Evolutionary conservation across 176 grass and related monocot species (phyloP).

Genomic region (Alloteropsis semialata): DNA sequence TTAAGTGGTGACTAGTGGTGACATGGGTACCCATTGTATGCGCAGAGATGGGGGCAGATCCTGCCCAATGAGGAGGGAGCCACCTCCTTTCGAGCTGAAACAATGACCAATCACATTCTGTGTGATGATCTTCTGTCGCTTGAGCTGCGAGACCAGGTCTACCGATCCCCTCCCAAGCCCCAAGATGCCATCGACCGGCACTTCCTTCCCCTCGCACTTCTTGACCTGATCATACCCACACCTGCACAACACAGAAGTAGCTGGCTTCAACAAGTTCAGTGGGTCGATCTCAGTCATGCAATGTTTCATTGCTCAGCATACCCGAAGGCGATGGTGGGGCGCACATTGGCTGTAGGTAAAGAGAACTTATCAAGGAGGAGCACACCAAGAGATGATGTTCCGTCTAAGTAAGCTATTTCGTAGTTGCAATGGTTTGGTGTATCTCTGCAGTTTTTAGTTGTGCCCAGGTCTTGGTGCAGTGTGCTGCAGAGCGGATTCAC

Average conservation of each 20-base stretch:
- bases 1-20: too few species aligned
- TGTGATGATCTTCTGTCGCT: slow-evolving; percentile 17
- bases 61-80: slow-evolving; percentile 58
- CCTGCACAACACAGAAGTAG: not conserved
- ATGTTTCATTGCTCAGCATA: not conserved
- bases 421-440: slow-evolving; percentile 31
- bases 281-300: not conserved
- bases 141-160: slow-evolving; percentile 50
- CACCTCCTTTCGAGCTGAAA: slow-evolving; percentile 38
- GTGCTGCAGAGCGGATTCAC: slow-evolving; percentile 24
- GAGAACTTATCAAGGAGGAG: slow-evolving; percentile 41
- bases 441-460: not conserved
- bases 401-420: slow-evolving; percentile 31
- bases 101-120: slow-evolving; percentile 58
- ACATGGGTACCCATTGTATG: slow-evolving; percentile 53
- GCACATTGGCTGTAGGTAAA: not conserved
- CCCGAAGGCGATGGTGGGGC: slow-evolving; percentile 47
- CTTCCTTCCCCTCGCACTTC: not conserved
- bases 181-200: slow-evolving; percentile 40
- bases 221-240: slow-evolving; percentile 60
- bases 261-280: not conserved
- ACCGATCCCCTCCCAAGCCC: slow-evolving; percentile 46
- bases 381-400: slow-evolving; percentile 23
- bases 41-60: not conserved
- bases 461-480: not conserved